Base-by-base conservation (phyloP, 2,329 filamentous ascomycete species). In the Sphaerulina musiva region DNA sequence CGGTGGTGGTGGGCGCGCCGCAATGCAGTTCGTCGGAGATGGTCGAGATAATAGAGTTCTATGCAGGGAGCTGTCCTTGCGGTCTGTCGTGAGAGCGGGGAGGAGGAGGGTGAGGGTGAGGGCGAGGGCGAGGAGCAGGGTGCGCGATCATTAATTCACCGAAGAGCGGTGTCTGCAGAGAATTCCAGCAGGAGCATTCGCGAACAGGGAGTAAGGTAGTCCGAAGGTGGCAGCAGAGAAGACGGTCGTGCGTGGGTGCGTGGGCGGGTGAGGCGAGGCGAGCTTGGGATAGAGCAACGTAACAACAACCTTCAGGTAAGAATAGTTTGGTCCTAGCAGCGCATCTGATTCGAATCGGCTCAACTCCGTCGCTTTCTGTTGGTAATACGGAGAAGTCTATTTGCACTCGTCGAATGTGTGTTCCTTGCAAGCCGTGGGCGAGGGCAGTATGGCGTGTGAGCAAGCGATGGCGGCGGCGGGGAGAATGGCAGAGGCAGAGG, bases 381-480 rank as follows among this genome's bases (percentile, higher is more conserved):
- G 42, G 42, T 44, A 44, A 44, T 44, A 44, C 42, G 42, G 6
- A 29, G 42, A 44, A 44, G 42, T 44, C 42, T 44, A 44, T 44
- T 26, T 20, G 42, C 4, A 26, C 20, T 26, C 12, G 8, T 29
- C 20, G 8, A 9, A 26, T 12, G 3, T 20, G 14, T 43, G 2
- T 44, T 44, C 42, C 42, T 44, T 29, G 42, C 40, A 42, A 42
- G 40, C 11, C 17, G 14, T 42, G 5, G 26, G 5, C 6, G 26
- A 29, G 20, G 20, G 20, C 2, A 20, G 20, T 20, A 20, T 20
- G 20, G 20, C 20, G 20, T 1, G 20, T 20, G 20, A 20, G 20
- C 20, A 20, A 4, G 20, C 20, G 20, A 20, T 20, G 20, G 20
- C 20, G 14, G 14, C 14, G 14, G 14, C 14, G 14, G 14, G 14